Conservation (phyloP, 306 rosid genomes). For the Prunus mongolica region DNA sequence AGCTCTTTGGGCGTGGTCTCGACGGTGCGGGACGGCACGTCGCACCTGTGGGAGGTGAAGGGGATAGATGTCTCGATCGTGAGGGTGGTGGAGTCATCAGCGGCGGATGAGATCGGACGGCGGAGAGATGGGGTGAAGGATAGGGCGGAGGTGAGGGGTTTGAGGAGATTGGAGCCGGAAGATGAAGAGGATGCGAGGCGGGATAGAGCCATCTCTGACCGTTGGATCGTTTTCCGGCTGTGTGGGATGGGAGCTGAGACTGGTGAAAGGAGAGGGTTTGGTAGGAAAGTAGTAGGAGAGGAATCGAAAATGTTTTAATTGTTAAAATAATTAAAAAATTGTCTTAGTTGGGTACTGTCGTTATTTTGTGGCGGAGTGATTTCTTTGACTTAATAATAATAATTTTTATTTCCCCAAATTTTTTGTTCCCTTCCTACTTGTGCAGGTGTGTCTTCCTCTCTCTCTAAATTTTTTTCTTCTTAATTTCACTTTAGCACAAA, state of each 20-base stretch:
- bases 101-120: constrained; percentile 47
- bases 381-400: not conserved
- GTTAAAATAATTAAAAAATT: not conserved
- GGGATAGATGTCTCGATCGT: constrained; percentile 75
- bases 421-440: not conserved
- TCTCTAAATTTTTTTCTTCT: not conserved
- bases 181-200: constrained; percentile 42
- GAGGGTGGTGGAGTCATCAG: constrained; percentile 37
- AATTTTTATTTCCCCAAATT: too few species aligned
- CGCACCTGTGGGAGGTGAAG: constrained; percentile 69
- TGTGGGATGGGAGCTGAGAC: not conserved
- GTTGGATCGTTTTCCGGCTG: constrained; percentile 11
- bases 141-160: constrained; percentile 43
- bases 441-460: too few species aligned
- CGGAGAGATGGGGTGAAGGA: constrained; percentile 30
- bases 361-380: not conserved
- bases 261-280: not conserved
- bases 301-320: not conserved
- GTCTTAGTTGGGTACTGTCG: not conserved
- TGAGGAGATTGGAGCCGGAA: constrained; percentile 35
- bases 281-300: not conserved
- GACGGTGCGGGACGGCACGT: constrained; percentile 70
- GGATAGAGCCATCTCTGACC: constrained; percentile 51
- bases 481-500: not conserved
- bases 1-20: constrained; percentile 62